Percentiles rank a stretch among this genome's conserved stretches.
These are phyloP conservation scores for Penicilliopsis zonata DNA, from an alignment of 495 filamentous ascomycete species.

Conservation along the genomic window DNA sequence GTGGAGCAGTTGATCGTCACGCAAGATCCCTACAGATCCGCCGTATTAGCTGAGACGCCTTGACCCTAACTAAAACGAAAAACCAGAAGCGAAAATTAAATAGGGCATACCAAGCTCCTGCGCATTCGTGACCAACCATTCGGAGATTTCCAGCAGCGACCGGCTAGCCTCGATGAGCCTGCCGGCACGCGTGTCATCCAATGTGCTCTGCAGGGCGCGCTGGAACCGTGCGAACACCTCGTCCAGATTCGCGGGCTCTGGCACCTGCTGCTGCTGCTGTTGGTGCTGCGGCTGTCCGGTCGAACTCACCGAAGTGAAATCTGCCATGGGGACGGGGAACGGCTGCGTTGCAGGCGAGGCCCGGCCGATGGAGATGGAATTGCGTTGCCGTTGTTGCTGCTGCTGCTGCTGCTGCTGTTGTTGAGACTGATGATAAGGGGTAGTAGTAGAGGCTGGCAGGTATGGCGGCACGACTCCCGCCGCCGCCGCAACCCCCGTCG, in stretches of 20 bases:
- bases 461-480: constrained; percentile 39
- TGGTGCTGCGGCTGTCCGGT: constrained; percentile 22
- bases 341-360: constrained; percentile 35
- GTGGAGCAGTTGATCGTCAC: constrained; percentile 64
- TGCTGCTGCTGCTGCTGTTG: too few relatives aligned
- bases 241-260: constrained; percentile 30
- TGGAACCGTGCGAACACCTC: constrained; percentile 69
- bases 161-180: constrained; percentile 58
- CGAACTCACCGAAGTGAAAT: constrained; percentile 33
- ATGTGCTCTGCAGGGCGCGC: constrained; percentile 56
- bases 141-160: constrained; percentile 65
- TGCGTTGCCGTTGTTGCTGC: too few relatives aligned
- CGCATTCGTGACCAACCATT: constrained; percentile 75
- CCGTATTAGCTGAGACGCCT: constrained; percentile 3
- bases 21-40: constrained; percentile 45
- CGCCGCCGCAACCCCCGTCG: constrained; percentile 48
- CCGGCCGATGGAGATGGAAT: constrained; percentile 37
- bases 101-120: constrained; percentile 65
- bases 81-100: constrained; percentile 9
- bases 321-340: constrained; percentile 42
- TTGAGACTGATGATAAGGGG: constrained; percentile 48
- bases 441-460: constrained; percentile 32
- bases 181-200: constrained; percentile 64
- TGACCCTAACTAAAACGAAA: constrained; percentile 1
- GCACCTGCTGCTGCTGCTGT: constrained; percentile 16